Evolutionary conservation across 2,329 filamentous ascomycete species (phyloP), one percentile per base, ranked within the genome.

Genomic region (Pleurostoma richardsiae): DNA sequence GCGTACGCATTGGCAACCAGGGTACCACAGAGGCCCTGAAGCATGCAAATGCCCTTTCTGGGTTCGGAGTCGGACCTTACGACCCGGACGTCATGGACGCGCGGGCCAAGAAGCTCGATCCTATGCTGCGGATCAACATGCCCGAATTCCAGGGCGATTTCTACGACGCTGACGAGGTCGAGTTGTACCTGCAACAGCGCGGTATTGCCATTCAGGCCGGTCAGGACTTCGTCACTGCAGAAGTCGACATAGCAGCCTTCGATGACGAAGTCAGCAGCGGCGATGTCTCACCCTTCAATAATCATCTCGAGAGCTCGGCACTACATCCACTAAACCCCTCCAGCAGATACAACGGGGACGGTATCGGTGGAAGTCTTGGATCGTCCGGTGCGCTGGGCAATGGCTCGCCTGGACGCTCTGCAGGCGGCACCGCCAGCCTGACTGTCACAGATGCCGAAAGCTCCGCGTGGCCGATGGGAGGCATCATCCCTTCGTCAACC

Each of bases 111-210:
- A 55, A 65, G 26, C 54, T 83, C 6, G 68, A 73, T 36, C 58
- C 63, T 10, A 68, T 72, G 11, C 70, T 86, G 53, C 68, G 68
- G 26, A 74, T 79, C 52, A 74, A 72, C 38, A 62, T 83, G 6
- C 73, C 77, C 1, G 85, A 81, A 0, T 86, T 84, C 50, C 78
- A 86, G 49, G 87, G 87, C 4, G 80, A 88, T 43, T 94, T 88
- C 72, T 88, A 86, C 54, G 88, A 94, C 58, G 69, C 82, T 0
- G 77, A 88, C 49, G 89, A 94, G 60, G 83, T 90, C 0, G 86
- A 94, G 62, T 73, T 79, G 10, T 94, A 90, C 59, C 68, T 95
- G 3, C 76, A 75, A 39, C 73, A 78, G 43, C 76, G 78, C 30
- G 83, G 83, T 4, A 77, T 90, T 30, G 61, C 70, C 41, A 81